Percentiles rank a stretch among this genome's conserved stretches.
These are phyloP conservation scores for Cladochytrium replicatum DNA, from an alignment of 192 early-diverging fungal species.

Conservation along the genomic window DNA sequence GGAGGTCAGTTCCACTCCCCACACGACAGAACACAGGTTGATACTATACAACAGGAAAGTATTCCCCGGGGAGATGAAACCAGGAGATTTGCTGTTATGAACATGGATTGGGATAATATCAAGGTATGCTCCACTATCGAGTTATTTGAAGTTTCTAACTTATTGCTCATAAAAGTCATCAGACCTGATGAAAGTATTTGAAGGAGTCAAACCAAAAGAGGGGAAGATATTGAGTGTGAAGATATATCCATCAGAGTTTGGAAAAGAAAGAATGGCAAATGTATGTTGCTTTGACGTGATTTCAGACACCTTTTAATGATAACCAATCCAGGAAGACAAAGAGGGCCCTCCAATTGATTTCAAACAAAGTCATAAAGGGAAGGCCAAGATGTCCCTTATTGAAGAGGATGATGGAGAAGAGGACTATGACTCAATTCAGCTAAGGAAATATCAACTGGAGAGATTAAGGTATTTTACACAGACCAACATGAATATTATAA, in stretches of 20 bases:
- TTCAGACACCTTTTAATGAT: neutral
- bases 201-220: conserved; percentile 61
- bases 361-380: neutral
- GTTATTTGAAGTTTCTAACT: neutral
- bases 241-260: conserved; percentile 85
- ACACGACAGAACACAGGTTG: conserved; percentile 9
- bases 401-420: conserved; percentile 49
- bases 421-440: conserved; percentile 70
- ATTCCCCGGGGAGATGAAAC: conserved; percentile 34
- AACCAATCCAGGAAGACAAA: conserved; percentile 47
- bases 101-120: conserved; percentile 94
- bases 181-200: conserved; percentile 80
- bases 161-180: conserved; percentile 32
- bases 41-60: conserved; percentile 15
- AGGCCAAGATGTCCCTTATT: conserved; percentile 25
- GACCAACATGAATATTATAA: neutral
- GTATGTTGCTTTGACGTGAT: neutral
- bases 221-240: conserved; percentile 63
- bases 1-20: conserved; percentile 24
- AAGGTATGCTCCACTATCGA: conserved; percentile 20
- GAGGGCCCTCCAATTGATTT: conserved; percentile 64
- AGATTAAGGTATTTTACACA: conserved; percentile 46
- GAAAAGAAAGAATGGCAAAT: conserved; percentile 59
- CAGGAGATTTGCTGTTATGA: conserved; percentile 72
- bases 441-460: conserved; percentile 89